A percentile compares a stretch with the other conserved stretches of the same genome.
Conservation (phyloP, 106 monocot genomes). For the Ottelia alismoides region DNA sequence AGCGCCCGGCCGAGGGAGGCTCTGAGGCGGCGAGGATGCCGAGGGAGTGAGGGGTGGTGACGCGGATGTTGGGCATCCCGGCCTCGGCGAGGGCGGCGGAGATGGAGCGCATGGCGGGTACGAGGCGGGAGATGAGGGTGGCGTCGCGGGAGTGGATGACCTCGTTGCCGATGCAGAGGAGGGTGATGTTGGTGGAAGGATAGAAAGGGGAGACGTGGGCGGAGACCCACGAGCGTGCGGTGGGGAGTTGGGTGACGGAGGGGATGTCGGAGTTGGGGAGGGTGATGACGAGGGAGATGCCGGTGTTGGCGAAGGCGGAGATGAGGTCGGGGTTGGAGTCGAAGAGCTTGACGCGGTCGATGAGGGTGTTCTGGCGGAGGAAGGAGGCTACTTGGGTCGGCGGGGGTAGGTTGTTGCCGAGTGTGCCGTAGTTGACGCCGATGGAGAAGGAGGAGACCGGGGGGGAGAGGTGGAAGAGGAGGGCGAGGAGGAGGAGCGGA, state of each 20-base stretch:
- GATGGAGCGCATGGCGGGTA: conserved; percentile 19
- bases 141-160: conserved; percentile 42
- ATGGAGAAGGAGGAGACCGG: conserved; percentile 24
- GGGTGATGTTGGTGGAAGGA: conserved; percentile 72
- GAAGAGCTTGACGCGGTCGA: conserved; percentile 82
- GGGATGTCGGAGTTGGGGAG: conserved; percentile 61
- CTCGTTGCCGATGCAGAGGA: conserved; percentile 77
- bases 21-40: conserved; percentile 14
- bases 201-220: conserved; percentile 59
- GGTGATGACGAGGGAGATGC: conserved; percentile 52
- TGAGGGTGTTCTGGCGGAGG: conserved; percentile 41
- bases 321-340: conserved; percentile 67
- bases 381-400: conserved; percentile 70
- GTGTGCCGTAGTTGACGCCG: conserved; percentile 83
- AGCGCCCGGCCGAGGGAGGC: conserved; percentile 14
- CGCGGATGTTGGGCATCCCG: neutral
- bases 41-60: conserved; percentile 21
- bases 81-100: conserved; percentile 5
- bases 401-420: conserved; percentile 74
- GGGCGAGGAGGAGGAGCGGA: conserved; percentile 3
- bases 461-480: neutral
- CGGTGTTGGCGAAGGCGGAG: conserved; percentile 64
- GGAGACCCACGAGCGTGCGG: conserved; percentile 47
- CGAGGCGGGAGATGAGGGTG: conserved; percentile 10
- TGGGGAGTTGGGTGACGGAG: conserved; percentile 28